Conservation (phyloP, 139 green algal species). For the Chlamydomonas schloesseri region DNA sequence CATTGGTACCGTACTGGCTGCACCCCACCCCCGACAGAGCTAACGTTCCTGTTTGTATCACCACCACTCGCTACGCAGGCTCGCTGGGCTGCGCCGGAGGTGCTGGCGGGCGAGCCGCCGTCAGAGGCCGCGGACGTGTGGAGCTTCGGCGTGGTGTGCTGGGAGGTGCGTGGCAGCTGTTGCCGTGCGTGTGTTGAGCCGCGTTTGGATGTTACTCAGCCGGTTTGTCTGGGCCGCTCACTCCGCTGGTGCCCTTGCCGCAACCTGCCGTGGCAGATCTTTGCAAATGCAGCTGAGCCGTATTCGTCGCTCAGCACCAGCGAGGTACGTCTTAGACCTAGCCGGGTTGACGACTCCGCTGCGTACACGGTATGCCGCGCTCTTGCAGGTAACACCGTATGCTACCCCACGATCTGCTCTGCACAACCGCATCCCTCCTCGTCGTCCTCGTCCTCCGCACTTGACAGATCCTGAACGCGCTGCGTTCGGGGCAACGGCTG, state of each 20-base stretch:
- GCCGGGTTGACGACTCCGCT: no score
- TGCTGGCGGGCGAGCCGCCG: conserved; percentile 34
- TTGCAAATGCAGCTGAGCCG: conserved; percentile 62
- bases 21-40: no score
- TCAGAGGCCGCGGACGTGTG: conserved; percentile 66
- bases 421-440: no score
- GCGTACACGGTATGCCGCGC: no score
- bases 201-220: no score
- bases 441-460: no score
- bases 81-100: conserved; percentile 67
- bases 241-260: no score
- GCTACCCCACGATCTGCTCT: no score
- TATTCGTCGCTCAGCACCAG: conserved; percentile 42
- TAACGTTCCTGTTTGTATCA: background rate
- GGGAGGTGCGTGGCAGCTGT: conserved; percentile 50
- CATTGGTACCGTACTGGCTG: no score
- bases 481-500: conserved; percentile 33
- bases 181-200: background rate
- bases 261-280: conserved; percentile 45
- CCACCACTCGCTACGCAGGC: conserved; percentile 46
- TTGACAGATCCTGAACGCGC: conserved; percentile 3
- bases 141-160: conserved; percentile 70
- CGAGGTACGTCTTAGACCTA: conserved; percentile 16
- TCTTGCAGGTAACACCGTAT: no score
- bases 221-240: no score